Evolutionary conservation across 2,329 filamentous ascomycete species (phyloP).

Genomic region (Simplicillium aogashimaense): DNA sequence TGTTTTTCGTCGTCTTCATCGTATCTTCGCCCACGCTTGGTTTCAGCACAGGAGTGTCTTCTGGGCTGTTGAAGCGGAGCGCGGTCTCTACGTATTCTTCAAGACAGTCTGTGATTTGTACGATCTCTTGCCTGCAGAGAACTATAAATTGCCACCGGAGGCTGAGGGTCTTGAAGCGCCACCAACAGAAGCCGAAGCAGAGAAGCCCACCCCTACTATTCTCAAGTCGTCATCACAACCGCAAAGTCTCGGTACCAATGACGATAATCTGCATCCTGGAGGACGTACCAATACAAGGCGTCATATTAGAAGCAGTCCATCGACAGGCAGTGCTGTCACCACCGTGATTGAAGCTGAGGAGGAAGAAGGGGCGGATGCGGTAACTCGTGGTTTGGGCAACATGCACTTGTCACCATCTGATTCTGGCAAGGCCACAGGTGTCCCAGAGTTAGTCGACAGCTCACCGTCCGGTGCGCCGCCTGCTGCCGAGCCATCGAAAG

Average conservation of each 20-base stretch:
- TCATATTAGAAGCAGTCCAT: slow-evolving; percentile 72
- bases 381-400: slow-evolving; percentile 33
- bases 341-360: slow-evolving; percentile 79
- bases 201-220: slow-evolving; percentile 22
- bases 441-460: no score
- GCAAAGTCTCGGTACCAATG: slow-evolving; percentile 23
- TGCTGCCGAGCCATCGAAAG: no score
- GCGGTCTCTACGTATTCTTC: slow-evolving; percentile 93
- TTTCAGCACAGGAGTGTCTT: slow-evolving; percentile 94
- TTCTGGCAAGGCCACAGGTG: no score
- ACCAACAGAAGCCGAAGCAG: slow-evolving; percentile 29
- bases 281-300: slow-evolving; percentile 65
- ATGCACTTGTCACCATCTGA: slow-evolving; percentile 37
- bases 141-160: slow-evolving; percentile 89
- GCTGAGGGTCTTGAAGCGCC: slow-evolving; percentile 69
- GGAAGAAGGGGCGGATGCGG: slow-evolving; percentile 45
- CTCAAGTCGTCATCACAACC: slow-evolving; percentile 22
- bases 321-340: slow-evolving; percentile 66
- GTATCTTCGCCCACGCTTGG: slow-evolving; percentile 98
- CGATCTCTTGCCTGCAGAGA: slow-evolving; percentile 80
- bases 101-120: slow-evolving; percentile 95
- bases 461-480: no score
- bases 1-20: slow-evolving; percentile 86
- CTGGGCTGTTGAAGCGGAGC: slow-evolving; percentile 83
- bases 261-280: slow-evolving; percentile 42